A percentile compares a stretch with the other conserved stretches of the same genome.
Conservation (phyloP, 192 early-diverging fungal species). For the Backusella liffmaniae region DNA sequence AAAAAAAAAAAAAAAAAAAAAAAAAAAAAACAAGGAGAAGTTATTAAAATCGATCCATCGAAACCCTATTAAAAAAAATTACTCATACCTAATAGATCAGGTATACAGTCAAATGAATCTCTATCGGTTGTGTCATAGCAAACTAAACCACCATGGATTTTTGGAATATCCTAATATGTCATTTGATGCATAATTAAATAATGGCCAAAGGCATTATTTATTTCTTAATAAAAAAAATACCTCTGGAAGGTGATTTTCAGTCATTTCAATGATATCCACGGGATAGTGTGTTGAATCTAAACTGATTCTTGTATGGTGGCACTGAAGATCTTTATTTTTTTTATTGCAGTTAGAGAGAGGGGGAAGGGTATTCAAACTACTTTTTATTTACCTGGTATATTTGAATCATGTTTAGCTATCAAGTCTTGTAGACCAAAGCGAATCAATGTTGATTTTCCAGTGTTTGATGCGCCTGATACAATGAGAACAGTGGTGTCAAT, state of each 20-base stretch:
- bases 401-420: slow-evolving; percentile 12
- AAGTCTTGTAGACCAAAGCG: slow-evolving; percentile 17
- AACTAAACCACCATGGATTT: slow-evolving; percentile 28
- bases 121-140: slow-evolving; percentile 27
- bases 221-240: background rate
- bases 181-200: slow-evolving; percentile 4
- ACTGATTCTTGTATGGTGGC: slow-evolving; percentile 10
- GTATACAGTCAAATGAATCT: slow-evolving; percentile 30
- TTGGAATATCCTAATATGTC: slow-evolving; percentile 1
- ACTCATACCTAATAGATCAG: slow-evolving; percentile 33
- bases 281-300: background rate
- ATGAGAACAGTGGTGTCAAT: slow-evolving; percentile 14
- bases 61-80: background rate
- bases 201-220: background rate
- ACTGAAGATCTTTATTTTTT: slow-evolving; percentile 8
- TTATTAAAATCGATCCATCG: background rate
- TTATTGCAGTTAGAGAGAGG: background rate
- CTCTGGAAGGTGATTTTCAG: slow-evolving; percentile 4
- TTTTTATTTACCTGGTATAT: slow-evolving; percentile 3
- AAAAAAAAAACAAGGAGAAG: background rate
- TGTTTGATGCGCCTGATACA: slow-evolving; percentile 25
- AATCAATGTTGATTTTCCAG: slow-evolving; percentile 30
- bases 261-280: slow-evolving; percentile 11
- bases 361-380: background rate
- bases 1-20: no score